Base-by-base conservation (phyloP, 768 basidiomycete species). In the Dendrothele bispora region DNA sequence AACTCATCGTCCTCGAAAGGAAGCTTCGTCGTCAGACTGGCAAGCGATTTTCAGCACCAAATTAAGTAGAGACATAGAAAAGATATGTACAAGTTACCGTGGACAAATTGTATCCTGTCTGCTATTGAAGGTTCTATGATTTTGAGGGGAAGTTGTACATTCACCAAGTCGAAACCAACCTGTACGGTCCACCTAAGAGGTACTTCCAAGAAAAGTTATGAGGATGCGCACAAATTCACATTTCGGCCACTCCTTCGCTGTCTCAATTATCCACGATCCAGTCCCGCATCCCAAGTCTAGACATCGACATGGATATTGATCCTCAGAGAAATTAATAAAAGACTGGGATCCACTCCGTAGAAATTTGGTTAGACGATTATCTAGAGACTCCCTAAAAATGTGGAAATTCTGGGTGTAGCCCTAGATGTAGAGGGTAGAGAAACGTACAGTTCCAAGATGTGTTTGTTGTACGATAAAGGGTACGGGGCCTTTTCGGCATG, bases 1-100 rank as follows among this genome's bases (percentile, higher is more conserved):
- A 91, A 91, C 55, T 86, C 81, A 50, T 90, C 86, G 46, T 90
- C 88, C 14, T 89, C 86, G 58, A 89, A 91, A 0, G 88, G 88
- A 17, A 91, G 71, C 55, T 75, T 85, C 10, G 80, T 87, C 39
- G 87, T 86, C 55, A 91, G 65, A 62, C 88, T 90, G 52, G 34
- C 28, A 40, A 14, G 26, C 15, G 41, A 34, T 37, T 36, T 21
- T 36, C 21, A 46, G 26, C 30, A 34, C 37, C 22, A 35, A 14
- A 17, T 32, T 21, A 4, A 40, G 14, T 10, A 11, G 35, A 12
- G 22, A 58, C 66, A 30, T 1, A 39, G 26, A 11, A 35, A 44
- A 24, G 38, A 18, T 20, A 61, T 78, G 59, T 61, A 89, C 88
- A 90, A 88, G 57, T 91, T 90, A 29, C 88, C 87, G 55, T 88